Evolutionary conservation across 768 basidiomycete species (phyloP).

Genomic region (Cyathus striatus): DNA sequence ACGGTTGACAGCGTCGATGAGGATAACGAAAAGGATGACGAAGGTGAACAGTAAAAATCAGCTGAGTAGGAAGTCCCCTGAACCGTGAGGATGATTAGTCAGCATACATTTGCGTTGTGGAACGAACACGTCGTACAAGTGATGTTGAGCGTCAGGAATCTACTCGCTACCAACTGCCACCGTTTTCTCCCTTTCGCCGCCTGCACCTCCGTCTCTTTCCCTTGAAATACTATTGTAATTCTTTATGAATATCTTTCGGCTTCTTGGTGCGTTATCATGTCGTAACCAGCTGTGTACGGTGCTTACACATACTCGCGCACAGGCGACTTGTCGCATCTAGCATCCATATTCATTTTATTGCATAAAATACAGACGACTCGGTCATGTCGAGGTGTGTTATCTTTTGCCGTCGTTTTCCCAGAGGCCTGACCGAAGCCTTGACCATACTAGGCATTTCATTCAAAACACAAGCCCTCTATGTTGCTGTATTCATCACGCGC

Average conservation of each 20-base stretch:
- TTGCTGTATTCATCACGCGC: conserved; percentile 81
- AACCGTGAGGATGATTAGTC: conserved; percentile 19
- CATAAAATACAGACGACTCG: conserved; percentile 90
- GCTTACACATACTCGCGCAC: neutral
- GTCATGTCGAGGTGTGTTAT: conserved; percentile 84
- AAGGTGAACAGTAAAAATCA: too few species aligned
- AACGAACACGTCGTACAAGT: conserved; percentile 32
- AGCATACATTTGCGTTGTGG: too few species aligned
- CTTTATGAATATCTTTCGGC: conserved; percentile 83
- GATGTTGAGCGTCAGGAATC: conserved; percentile 19
- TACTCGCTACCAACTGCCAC: too few species aligned
- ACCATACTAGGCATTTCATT: conserved; percentile 75
- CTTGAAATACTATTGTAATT: too few species aligned
- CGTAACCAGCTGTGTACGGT: neutral
- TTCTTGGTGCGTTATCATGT: conserved; percentile 54
- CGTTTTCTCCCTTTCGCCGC: conserved; percentile 14
- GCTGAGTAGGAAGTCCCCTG: too few species aligned
- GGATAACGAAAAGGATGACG: neutral
- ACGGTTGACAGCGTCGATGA: neutral
- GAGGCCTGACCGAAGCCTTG: too few species aligned
- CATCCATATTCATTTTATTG: conserved; percentile 88
- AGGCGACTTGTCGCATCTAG: conserved; percentile 93
- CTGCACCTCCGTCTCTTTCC: conserved; percentile 8
- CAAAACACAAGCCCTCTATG: conserved; percentile 94
- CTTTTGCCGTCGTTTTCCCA: too few species aligned